Base-by-base conservation (phyloP, 768 basidiomycete species). In the Naganishia onofrii region DNA sequence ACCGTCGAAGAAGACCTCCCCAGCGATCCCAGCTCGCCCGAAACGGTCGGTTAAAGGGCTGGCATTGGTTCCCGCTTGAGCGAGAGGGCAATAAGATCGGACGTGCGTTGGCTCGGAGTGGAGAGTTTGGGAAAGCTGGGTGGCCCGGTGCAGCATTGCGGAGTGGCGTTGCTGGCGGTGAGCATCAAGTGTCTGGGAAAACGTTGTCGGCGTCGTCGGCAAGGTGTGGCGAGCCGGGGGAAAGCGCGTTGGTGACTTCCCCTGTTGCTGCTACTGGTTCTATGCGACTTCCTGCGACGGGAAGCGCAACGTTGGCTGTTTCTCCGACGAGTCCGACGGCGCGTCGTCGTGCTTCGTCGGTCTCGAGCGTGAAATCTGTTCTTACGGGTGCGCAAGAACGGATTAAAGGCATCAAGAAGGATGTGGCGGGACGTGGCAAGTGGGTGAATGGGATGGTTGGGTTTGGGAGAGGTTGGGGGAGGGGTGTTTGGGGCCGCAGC, bases 111-210 rank as follows among this genome's bases (percentile, higher is more conserved):
- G 57, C 76, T 23, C 57, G 68, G 31, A 56, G 69, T 5, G 79
- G 79, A 10, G 78, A 79, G 55, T 80, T 80, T 71, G 79, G 79
- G 2, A 67, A 66, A 53, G 77, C 78, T 0, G 77, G 78, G 8
- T 72, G 60, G 36, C 71, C 71, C 0, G 21, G 28, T 5, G 60
- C 19, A 29, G 38, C 26, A 42, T 15, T 48, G 48, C 19, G 42
- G 38, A 32, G 36, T 1, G 31, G 29, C 6, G 46, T 51, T 29
- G 28, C 19, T 9, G 55, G 19, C 36, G n/a, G 58, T 32, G 36
- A 23, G 42, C 48, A 23, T 1, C n/a, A n/a, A n/a, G n/a, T n/a
- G n/a, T n/a, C n/a, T n/a, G n/a, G n/a, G n/a, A n/a, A n/a, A n/a
- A n/a, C n/a, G n/a, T n/a, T n/a, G n/a, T n/a, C n/a, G n/a, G n/a